Conservation (phyloP, 345 rosid genomes). For the Microcos paniculata region DNA sequence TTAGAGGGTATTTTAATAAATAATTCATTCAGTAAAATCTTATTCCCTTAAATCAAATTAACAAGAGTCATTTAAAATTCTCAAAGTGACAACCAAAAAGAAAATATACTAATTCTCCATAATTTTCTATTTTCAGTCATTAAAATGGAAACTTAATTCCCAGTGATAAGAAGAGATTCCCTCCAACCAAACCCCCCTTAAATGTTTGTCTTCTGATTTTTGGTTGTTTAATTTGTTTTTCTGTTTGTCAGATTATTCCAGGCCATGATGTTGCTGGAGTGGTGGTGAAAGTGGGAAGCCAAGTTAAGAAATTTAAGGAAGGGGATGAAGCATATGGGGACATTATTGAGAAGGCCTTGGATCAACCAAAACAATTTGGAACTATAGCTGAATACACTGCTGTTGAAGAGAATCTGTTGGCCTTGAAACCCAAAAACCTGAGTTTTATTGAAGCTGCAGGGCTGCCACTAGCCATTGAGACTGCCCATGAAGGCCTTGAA, state of each 20-base stretch:
- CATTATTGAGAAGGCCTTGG: slow-evolving; percentile 75
- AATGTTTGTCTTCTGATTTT: too few relatives aligned
- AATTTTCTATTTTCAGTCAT: too few relatives aligned
- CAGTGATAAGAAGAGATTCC: too few relatives aligned
- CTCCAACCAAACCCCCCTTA: too few relatives aligned
- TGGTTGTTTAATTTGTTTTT: not conserved
- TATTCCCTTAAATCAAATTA: too few relatives aligned
- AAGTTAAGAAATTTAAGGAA: slow-evolving; percentile 67
- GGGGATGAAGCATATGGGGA: slow-evolving; percentile 85
- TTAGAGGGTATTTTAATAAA: too few relatives aligned
- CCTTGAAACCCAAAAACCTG: slow-evolving; percentile 67
- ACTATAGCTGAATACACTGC: slow-evolving; percentile 81
- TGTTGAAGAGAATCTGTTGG: slow-evolving; percentile 76
- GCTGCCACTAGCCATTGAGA: slow-evolving; percentile 80
- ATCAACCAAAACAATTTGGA: slow-evolving; percentile 75
- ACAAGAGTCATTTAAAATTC: too few relatives aligned
- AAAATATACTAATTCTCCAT: too few relatives aligned
- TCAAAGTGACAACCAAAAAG: too few relatives aligned
- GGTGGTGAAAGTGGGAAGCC: slow-evolving; percentile 73
- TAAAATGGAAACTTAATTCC: too few relatives aligned
- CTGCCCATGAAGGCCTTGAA: slow-evolving; percentile 80
- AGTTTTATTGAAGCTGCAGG: slow-evolving; percentile 80
- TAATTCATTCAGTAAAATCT: too few relatives aligned
- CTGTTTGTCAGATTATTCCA: slow-evolving; percentile 63
- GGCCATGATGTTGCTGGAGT: slow-evolving; percentile 92